phyloP scores from a whole-genome alignment of 805 yeast species.

The Saccharomycodes ludwigii region DNA sequence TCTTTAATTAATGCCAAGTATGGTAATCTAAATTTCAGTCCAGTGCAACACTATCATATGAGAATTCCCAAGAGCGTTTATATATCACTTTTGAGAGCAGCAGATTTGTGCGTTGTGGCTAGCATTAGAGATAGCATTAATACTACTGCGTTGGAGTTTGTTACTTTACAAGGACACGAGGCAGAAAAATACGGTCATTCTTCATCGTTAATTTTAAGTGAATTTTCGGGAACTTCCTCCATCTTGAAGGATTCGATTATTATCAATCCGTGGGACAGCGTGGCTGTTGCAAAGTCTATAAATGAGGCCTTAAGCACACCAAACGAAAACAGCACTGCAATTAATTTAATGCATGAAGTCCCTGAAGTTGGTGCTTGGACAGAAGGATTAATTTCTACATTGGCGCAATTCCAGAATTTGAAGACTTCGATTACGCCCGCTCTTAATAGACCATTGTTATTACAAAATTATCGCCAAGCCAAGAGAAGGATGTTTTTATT shows the following conservation, averaged over 20 bases:
- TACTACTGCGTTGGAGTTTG: slow-evolving; percentile 87
- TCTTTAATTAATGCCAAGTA: slow-evolving; percentile 72
- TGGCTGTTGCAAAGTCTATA: slow-evolving; percentile 80
- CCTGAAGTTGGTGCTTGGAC: slow-evolving; percentile 78
- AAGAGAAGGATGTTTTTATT: slow-evolving; percentile 68
- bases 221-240: slow-evolving; percentile 81
- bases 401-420: slow-evolving; percentile 27
- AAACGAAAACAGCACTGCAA: slow-evolving; percentile 33
- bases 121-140: slow-evolving; percentile 94
- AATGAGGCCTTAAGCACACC: slow-evolving; percentile 44
- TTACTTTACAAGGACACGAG: slow-evolving; percentile 63
- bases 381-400: slow-evolving; percentile 39
- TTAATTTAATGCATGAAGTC: slow-evolving; percentile 50
- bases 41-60: slow-evolving; percentile 88
- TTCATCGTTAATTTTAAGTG: slow-evolving; percentile 66
- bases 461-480: slow-evolving; percentile 47
- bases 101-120: slow-evolving; percentile 82
- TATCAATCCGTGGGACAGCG: slow-evolving; percentile 96
- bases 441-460: slow-evolving; percentile 56
- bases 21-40: slow-evolving; percentile 73
- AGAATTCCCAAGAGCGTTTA: slow-evolving; percentile 82
- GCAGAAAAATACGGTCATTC: slow-evolving; percentile 24
- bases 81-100: slow-evolving; percentile 73
- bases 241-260: slow-evolving; percentile 61
- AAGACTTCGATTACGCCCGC: slow-evolving; percentile 59